A percentile compares a stretch with the other conserved stretches of the same genome.
These are phyloP conservation scores for Serendipita vermifera DNA, from an alignment of 768 basidiomycete genomes.

Conservation along the genomic window DNA sequence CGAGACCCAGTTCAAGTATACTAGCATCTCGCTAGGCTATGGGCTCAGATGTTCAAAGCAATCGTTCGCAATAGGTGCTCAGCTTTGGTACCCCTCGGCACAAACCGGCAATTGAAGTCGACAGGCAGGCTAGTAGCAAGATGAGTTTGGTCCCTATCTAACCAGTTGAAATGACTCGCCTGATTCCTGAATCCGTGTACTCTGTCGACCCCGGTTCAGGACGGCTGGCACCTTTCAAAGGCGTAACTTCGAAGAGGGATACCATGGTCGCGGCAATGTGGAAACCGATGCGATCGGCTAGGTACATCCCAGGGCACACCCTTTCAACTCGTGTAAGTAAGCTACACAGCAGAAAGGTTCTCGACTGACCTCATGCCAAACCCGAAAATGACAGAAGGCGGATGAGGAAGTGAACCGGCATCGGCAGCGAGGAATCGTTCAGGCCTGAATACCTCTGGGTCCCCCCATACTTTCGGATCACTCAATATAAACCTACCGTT, in stretches of 20 bases:
- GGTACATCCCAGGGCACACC: conserved; percentile 2
- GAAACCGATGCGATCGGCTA: neutral
- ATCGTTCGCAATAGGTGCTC: no score
- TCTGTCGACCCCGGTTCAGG: neutral
- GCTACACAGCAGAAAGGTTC: neutral
- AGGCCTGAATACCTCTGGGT: neutral
- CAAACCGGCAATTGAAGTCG: neutral
- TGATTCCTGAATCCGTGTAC: neutral
- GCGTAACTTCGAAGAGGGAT: neutral
- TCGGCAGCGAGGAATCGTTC: conserved; percentile 2
- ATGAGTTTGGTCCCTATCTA: neutral
- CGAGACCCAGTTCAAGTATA: no score
- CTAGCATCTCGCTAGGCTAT: no score
- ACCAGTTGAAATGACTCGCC: neutral
- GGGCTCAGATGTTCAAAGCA: no score
- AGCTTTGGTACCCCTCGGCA: no score
- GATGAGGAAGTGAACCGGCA: neutral
- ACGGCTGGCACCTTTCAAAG: neutral
- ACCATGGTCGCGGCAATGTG: conserved; percentile 2
- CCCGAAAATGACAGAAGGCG: conserved; percentile 1
- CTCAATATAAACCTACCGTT: conserved; percentile 5
- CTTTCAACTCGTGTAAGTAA: neutral
- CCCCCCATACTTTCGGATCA: neutral
- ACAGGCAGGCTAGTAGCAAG: neutral
- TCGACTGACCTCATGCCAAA: conserved; percentile 1